Evolutionary conservation across 495 filamentous ascomycete species (phyloP).

Genomic region (Letharia lupina): DNA sequence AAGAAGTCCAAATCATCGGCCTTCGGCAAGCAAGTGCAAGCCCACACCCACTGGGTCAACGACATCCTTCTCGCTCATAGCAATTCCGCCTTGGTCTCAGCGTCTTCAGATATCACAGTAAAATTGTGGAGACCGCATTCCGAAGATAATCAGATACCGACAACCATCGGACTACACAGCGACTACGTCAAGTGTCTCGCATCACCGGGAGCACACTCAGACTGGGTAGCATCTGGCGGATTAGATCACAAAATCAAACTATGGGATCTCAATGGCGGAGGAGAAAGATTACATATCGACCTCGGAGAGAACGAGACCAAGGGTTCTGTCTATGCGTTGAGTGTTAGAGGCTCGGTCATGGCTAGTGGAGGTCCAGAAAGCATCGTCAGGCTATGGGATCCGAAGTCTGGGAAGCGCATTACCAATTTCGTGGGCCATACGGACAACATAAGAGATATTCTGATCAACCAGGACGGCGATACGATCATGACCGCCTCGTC

Average conservation of each 20-base stretch:
- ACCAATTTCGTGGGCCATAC: conserved; percentile 98
- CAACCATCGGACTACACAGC: conserved; percentile 82
- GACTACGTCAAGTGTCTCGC: conserved; percentile 96
- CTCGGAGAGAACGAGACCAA: conserved; percentile 79
- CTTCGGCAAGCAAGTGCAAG: conserved; percentile 89
- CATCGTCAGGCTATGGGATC: conserved; percentile 89
- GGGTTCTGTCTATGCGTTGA: conserved; percentile 88
- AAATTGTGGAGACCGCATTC: conserved; percentile 90
- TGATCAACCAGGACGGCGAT: conserved; percentile 81
- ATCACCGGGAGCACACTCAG: conserved; percentile 57
- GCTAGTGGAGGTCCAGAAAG: conserved; percentile 93
- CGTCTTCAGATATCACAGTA: conserved; percentile 90
- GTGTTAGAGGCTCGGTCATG: conserved; percentile 63
- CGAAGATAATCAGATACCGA: conserved; percentile 54
- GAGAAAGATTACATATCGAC: conserved; percentile 77
- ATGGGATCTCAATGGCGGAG: conserved; percentile 86
- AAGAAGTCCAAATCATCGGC: conserved; percentile 39
- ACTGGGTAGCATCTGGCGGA: conserved; percentile 95
- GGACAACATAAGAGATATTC: conserved; percentile 83
- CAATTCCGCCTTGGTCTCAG: conserved; percentile 80
- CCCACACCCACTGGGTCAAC: conserved; percentile 98
- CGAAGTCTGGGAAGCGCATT: conserved; percentile 76
- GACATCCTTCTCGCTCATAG: conserved; percentile 81
- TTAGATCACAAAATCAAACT: conserved; percentile 84
- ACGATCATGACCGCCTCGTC: conserved; percentile 92